A percentile compares a stretch with the other conserved stretches of the same genome.
phyloP scores from a whole-genome alignment of 768 basidiomycete genomes.

The Trametes elegans region DNA sequence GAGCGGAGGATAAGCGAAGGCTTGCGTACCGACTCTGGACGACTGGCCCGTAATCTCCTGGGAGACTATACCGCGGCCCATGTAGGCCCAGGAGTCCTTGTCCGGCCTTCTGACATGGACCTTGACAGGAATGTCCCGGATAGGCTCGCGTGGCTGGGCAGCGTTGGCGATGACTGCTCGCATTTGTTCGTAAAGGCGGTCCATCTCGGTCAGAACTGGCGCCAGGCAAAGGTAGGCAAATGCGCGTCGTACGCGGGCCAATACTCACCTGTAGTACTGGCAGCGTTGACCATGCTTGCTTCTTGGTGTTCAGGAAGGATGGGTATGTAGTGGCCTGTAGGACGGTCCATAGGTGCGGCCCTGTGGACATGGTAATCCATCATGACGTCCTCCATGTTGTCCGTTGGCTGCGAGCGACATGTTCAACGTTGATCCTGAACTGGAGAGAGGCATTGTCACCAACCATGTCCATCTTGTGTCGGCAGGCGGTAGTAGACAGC shows the following conservation, averaged over 20 bases:
- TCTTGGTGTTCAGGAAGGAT: conserved; percentile 6
- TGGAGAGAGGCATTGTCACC: neutral
- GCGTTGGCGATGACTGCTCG: conserved; percentile 16
- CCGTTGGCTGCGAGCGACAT: conserved; percentile 6
- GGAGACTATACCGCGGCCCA: conserved; percentile 73
- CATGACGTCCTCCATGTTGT: conserved; percentile 26
- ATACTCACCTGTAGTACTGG: conserved; percentile 9
- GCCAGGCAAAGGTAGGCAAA: conserved; percentile 13
- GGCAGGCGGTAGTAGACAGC: neutral
- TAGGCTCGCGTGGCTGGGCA: conserved; percentile 18
- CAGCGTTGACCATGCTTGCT: neutral
- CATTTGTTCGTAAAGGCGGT: conserved; percentile 24
- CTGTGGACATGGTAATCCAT: conserved; percentile 21
- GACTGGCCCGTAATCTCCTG: conserved; percentile 76
- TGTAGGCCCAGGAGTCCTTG: conserved; percentile 77
- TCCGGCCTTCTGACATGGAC: conserved; percentile 81
- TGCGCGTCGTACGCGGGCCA: conserved; percentile 14
- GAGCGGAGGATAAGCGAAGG: neutral
- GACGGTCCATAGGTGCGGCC: too few species aligned
- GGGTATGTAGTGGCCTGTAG: conserved; percentile 4
- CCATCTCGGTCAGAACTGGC: conserved; percentile 25
- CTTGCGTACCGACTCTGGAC: conserved; percentile 71
- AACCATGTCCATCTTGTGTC: conserved; percentile 18
- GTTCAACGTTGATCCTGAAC: neutral
- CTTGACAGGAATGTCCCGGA: conserved; percentile 76